These are phyloP conservation scores for Rhodotorula glutinis DNA, from an alignment of 1,284 basidiomycete species.

Conservation along the genomic window DNA sequence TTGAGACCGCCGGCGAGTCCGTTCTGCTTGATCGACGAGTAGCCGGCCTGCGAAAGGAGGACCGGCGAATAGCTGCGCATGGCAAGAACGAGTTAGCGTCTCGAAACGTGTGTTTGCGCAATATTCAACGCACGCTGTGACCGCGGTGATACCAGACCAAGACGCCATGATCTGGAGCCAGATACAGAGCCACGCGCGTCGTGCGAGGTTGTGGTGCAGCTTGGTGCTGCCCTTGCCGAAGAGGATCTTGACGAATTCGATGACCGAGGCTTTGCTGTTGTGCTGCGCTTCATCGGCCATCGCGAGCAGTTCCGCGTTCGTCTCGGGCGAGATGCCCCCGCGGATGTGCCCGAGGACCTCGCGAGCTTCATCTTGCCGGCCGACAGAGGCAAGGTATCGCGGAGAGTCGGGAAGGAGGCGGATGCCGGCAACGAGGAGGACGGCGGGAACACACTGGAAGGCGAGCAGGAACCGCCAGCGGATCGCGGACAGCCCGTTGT, in stretches of 20 bases:
- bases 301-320: slow-evolving; percentile 30
- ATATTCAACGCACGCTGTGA: background rate
- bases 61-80: slow-evolving; percentile 30
- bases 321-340: slow-evolving; percentile 23
- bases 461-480: slow-evolving; percentile 45
- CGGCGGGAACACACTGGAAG: slow-evolving; percentile 43
- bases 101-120: too few species aligned
- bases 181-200: slow-evolving; percentile 42
- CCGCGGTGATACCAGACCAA: background rate
- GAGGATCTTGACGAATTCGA: slow-evolving; percentile 39
- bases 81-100: slow-evolving; percentile 20
- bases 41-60: slow-evolving; percentile 42
- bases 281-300: slow-evolving; percentile 39
- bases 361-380: slow-evolving; percentile 31
- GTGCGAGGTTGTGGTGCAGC: slow-evolving; percentile 31
- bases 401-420: slow-evolving; percentile 40
- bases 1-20: slow-evolving; percentile 42
- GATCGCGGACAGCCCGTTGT: slow-evolving; percentile 26
- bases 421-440: slow-evolving; percentile 30
- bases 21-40: slow-evolving; percentile 38
- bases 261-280: slow-evolving; percentile 33
- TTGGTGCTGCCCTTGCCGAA: slow-evolving; percentile 22
- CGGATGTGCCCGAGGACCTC: slow-evolving; percentile 36
- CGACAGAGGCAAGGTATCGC: slow-evolving; percentile 38
- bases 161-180: slow-evolving; percentile 41